Evolutionary conservation across 1,139 yeast genomes (phyloP).

Genomic region (Candida dubliniensis): DNA sequence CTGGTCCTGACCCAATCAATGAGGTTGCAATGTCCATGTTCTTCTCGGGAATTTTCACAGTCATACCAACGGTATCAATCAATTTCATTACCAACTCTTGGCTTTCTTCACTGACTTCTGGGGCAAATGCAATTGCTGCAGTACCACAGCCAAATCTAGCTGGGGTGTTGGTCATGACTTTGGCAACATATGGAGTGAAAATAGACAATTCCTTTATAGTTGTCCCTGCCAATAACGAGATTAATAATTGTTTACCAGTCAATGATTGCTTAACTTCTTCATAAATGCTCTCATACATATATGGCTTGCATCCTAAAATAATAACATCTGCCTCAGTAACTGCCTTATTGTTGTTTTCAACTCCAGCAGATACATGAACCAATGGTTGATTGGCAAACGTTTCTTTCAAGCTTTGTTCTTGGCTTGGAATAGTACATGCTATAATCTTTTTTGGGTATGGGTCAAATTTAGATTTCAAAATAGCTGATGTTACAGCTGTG

Average conservation of each 20-base stretch:
- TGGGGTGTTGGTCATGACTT: conserved; percentile 99
- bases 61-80: conserved; percentile 66
- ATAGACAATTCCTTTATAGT: conserved; percentile 66
- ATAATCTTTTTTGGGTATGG: conserved; percentile 70
- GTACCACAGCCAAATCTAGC: conserved; percentile 91
- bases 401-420: conserved; percentile 13
- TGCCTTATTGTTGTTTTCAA: conserved; percentile 53
- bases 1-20: conserved; percentile 95
- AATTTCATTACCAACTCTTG: conserved; percentile 56
- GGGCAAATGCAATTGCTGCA: conserved; percentile 80
- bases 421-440: conserved; percentile 68
- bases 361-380: conserved; percentile 53
- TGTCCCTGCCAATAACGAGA: conserved; percentile 91
- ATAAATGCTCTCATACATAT: conserved; percentile 62
- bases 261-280: conserved; percentile 42
- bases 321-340: conserved; percentile 66
- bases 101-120: conserved; percentile 46
- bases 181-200: conserved; percentile 62
- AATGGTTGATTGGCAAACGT: conserved; percentile 36
- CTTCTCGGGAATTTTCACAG: conserved; percentile 76
- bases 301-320: conserved; percentile 86
- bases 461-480: conserved; percentile 47
- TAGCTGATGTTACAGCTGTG: conserved; percentile 88
- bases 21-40: conserved; percentile 98
- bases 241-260: conserved; percentile 59